A percentile compares a stretch with the other conserved stretches of the same genome.
Conservation (phyloP, 331 rosid species). For the Cydonia oblonga region DNA sequence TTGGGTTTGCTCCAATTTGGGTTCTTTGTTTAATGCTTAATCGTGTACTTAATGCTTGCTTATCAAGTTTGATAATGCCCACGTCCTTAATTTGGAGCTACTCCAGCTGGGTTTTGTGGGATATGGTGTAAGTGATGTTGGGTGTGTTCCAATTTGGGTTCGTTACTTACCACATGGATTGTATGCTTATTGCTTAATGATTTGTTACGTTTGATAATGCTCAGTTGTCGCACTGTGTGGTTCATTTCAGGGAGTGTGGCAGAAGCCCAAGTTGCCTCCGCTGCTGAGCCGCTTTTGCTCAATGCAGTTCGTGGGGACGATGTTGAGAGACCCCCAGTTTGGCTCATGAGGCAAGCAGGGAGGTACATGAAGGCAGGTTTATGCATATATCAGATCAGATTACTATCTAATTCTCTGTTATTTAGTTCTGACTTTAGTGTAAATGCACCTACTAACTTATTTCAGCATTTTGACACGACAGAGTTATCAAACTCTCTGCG, state of each 20-base stretch:
- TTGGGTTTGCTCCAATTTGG: not conserved
- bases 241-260: constrained; percentile 52
- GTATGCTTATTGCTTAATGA: too few relatives aligned
- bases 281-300: constrained; percentile 75
- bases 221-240: not conserved
- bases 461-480: constrained; percentile 17
- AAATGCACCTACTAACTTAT: not conserved
- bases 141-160: not conserved
- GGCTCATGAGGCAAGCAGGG: constrained; percentile 99
- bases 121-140: not conserved
- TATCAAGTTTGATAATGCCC: not conserved
- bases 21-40: not conserved
- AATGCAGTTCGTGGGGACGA: constrained; percentile 84
- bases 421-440: not conserved
- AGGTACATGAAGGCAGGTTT: constrained; percentile 99
- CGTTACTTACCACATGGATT: not conserved
- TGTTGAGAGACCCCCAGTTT: constrained; percentile 95
- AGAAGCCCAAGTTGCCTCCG: constrained; percentile 42
- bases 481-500: constrained; percentile 86
- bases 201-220: not conserved
- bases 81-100: not conserved
- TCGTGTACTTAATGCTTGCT: not conserved
- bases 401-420: not conserved
- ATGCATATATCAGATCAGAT: constrained; percentile 9
- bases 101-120: not conserved